These are phyloP conservation scores for Plasmodium reichenowi DNA, from an alignment of 169 alveolate species.

Conservation along the genomic window DNA sequence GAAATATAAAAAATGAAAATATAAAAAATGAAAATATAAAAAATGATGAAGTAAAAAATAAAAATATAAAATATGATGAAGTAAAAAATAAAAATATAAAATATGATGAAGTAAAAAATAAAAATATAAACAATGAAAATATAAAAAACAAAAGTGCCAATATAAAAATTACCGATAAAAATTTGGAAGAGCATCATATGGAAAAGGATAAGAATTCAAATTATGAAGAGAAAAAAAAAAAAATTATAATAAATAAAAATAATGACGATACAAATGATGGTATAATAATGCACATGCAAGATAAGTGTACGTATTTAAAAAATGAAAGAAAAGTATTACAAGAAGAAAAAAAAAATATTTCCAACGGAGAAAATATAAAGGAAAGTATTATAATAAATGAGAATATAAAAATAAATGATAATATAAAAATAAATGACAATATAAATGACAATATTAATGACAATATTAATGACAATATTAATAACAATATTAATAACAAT, in stretches of 20 bases:
- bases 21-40: constrained; percentile 2
- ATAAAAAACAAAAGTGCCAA: neutral
- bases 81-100: neutral
- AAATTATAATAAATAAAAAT: neutral
- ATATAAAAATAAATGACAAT: too few relatives aligned
- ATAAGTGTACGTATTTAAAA: too few relatives aligned
- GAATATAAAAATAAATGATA: too few relatives aligned
- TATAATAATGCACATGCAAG: too few relatives aligned
- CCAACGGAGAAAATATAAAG: too few relatives aligned
- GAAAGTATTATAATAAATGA: too few relatives aligned
- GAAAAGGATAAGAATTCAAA: neutral
- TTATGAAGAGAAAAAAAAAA: neutral
- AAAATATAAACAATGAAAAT: neutral
- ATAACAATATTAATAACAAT: too few relatives aligned
- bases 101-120: neutral
- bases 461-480: too few relatives aligned
- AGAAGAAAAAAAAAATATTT: too few relatives aligned
- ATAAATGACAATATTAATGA: too few relatives aligned
- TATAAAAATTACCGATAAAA: neutral
- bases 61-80: neutral
- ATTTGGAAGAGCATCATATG: neutral
- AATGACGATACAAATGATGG: neutral
- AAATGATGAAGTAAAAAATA: constrained; percentile 10
- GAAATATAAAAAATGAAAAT: constrained; percentile 1
- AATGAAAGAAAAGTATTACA: too few relatives aligned